Conservation (phyloP, 192 early-diverging fungal species). For the Coemansia sp. region DNA sequence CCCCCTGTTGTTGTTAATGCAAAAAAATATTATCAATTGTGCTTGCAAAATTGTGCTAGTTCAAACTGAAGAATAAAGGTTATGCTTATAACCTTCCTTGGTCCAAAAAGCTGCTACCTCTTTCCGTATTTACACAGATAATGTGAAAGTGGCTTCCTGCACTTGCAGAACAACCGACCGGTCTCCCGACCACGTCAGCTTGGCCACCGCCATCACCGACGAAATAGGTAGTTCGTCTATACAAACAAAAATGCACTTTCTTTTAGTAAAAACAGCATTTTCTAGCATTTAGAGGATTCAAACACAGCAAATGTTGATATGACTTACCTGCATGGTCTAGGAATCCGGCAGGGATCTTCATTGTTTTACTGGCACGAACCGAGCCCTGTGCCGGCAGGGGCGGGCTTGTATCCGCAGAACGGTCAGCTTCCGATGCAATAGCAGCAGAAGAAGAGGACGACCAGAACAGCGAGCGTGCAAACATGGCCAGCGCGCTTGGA, state of each 20-base stretch:
- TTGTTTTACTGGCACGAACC: conserved; percentile 34
- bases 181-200: conserved; percentile 45
- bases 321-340: conserved; percentile 28
- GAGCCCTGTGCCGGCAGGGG: conserved; percentile 22
- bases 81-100: too few species aligned
- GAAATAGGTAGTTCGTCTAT: conserved; percentile 22
- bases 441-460: too few species aligned
- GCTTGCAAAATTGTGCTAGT: too few species aligned
- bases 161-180: conserved; percentile 40
- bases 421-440: background rate
- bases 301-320: background rate
- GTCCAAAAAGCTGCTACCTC: too few species aligned
- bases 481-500: conserved; percentile 50
- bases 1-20: too few species aligned
- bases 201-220: conserved; percentile 18
- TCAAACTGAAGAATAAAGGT: background rate
- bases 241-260: background rate
- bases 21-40: too few species aligned
- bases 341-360: conserved; percentile 43
- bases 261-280: background rate
- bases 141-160: conserved; percentile 46
- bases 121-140: conserved; percentile 20
- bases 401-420: background rate
- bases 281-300: background rate
- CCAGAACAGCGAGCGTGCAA: conserved; percentile 49